Evolutionary conservation across 139 green algal species (phyloP), one percentile per base, ranked within the genome.

Genomic region (Chlamydomonas applanata): DNA sequence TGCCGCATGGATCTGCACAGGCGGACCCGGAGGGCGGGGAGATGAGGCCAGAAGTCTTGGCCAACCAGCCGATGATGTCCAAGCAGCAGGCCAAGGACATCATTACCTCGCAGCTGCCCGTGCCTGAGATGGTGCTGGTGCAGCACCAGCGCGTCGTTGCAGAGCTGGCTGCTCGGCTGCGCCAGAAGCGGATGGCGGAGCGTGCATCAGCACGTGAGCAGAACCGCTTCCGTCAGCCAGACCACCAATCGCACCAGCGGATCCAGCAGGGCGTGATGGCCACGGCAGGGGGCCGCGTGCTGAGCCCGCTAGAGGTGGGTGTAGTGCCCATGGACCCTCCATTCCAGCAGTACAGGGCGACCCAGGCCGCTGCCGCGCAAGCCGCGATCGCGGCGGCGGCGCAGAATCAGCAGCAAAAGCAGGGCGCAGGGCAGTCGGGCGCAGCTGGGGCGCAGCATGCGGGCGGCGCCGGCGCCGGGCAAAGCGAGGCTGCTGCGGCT

Each of bases 71-170:
- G 22, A 66, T 66, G 11, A 66, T 66, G 59, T 40, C n/a, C 59
- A 66, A 66, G 30, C 46, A 27, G 14, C 64, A 70, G 67, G 74
- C 74, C 56, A 80, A 80, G 67, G 74, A 80, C 30, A 36, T 35
- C 24, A 30, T 66, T 9, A 16, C 59, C 3, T 16, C 68, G 45
- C 45, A 69, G 29, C 67, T 80, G 40, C 74, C 74, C 7, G 74
- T 80, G 30, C 71, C 67, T 5, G 74, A 80, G 29, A 30, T 66
- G 7, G 54, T 54, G 24, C 44, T 80, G 30, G 27, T 57, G 57
- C 65, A 56, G 16, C 74, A 80, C 66, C 74, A 75, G 66, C 44
- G 69, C 19, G 4, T 17, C 27, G 66, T 80, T 19, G 29, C 66
- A 1, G 3, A 24, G 2, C 56, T 80, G 54, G 35, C 71, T 29